Base-by-base conservation (phyloP, 805 yeast genomes). In the Spathaspora gorwiae region DNA sequence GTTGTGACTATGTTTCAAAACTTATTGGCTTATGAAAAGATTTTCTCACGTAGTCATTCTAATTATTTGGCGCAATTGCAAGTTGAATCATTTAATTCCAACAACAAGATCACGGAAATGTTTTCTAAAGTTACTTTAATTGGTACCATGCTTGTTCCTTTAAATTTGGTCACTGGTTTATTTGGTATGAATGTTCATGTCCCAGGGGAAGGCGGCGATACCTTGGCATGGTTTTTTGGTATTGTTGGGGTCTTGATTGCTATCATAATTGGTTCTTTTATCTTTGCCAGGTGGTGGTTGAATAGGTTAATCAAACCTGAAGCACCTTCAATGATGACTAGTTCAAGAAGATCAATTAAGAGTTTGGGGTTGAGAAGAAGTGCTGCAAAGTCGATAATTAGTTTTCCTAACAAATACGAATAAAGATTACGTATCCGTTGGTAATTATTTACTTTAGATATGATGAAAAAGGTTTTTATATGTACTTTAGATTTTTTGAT, bases 141-240 rank as follows among this genome's bases (percentile, higher is more conserved):
- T 32, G 98, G 97, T 76, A 90, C 97, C 0, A 74, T 92, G 56
- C 71, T 92, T 29, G 85, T 92, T 50, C 98, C 98, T 12, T 75
- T 92, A 73, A 92, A 92, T 62, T 70, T 92, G 47, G 76, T 92
- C 38, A 89, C 97, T 2, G 96, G 97, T 62, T 60, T 90, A 51
- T 92, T 92, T 66, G 97, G 97, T 57, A 92, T 92, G 99, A 92
- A 92, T 64, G 98, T 92, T 14, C 65, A 55, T 10, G 86, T 92
- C 27, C 97, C 97, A 0, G 97, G 97, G 27, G 66, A 76, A 44
- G 54, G 43, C 19, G 68, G 54, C 11, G 73, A 52, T 2, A 68
- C 65, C 37, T 50, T 56, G 10, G 42, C 42, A 9, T 63, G 68
- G 68, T 63, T 59, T 38, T 62, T 61, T 32, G 68, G 66, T 5